Base-by-base conservation (phyloP, 83 land plant genomes). In the Picea mariana region DNA sequence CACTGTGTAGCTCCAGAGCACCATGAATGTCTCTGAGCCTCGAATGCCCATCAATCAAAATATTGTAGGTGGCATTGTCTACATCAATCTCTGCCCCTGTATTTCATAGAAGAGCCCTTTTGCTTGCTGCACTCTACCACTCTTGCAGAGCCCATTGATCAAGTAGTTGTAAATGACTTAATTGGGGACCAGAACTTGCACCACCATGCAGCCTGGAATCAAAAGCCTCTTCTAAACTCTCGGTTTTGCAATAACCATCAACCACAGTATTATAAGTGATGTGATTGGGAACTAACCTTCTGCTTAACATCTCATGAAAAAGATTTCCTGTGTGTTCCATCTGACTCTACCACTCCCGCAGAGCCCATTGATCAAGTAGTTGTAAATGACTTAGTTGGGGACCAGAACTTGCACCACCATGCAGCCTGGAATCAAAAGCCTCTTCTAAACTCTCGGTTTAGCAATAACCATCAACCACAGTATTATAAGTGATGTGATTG, bases 11-110 rank as follows among this genome's bases (percentile, higher is more conserved):
- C 68, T 80, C 85, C 24, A 83, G 7, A 8, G 87, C 93, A 27
- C 80, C 79, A 13, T 86, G 83, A 63, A 90, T 26, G 23, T 87
- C 86, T 68, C 90, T 86, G 62, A 84, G 66, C 77, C 89, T 94
- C 62, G 86, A 83, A 9, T 84, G 81, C 20, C 90, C 81, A 62
- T 89, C 88, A 27, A 93, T 68, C 17, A 89, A 91, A 71, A 85
- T 88, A 60, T 76, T 86, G 69, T 86, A 93, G 13, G 85, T 90
- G 24, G 86, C 82, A 85, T 61, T 81, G 81, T 75, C 87, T 76
- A 88, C 63, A 26, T 34, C 67, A 83, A 78, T 42, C 81, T 66
- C 42, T 3, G 60, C 20, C 18, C 42, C 16, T 60, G 7, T 21
- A 78, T 78, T 60, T 60, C 44, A 60, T 26, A 7, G 27, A 78